phyloP scores from a whole-genome alignment of 768 basidiomycete species.

The Mrakia blollopis region DNA sequence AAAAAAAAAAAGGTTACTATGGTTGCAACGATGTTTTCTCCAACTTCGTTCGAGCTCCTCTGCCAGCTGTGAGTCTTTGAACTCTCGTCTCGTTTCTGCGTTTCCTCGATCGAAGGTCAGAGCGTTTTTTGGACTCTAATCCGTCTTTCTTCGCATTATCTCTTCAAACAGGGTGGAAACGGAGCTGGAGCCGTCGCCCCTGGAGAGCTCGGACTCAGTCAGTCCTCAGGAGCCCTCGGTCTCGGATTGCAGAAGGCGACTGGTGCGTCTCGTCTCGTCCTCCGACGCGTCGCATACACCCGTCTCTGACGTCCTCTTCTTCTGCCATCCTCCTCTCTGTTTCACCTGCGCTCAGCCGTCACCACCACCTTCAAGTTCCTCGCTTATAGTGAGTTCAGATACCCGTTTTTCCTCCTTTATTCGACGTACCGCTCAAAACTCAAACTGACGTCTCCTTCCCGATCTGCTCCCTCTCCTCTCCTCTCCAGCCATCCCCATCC shows the following conservation, averaged over 20 bases:
- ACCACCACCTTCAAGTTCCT: slow-evolving; percentile 33
- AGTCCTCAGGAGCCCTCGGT: slow-evolving; percentile 8
- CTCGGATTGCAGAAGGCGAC: slow-evolving; percentile 38
- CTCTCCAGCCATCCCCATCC: slow-evolving; percentile 28
- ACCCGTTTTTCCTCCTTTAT: too few species aligned
- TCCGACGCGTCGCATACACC: not conserved
- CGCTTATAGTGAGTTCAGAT: not conserved
- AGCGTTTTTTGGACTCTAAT: too few species aligned
- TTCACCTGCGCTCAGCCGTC: slow-evolving; percentile 20
- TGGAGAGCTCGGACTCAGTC: not conserved
- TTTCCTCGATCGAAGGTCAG: too few species aligned
- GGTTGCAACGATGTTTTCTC: slow-evolving; percentile 35
- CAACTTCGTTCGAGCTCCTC: slow-evolving; percentile 40
- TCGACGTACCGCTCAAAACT: too few species aligned
- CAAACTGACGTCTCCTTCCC: too few species aligned
- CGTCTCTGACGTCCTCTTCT: not conserved
- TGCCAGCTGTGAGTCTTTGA: slow-evolving; percentile 30
- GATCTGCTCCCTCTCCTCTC: too few species aligned
- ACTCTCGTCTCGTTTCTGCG: too few species aligned
- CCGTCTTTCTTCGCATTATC: too few species aligned
- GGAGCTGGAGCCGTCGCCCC: slow-evolving; percentile 34
- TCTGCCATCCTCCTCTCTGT: not conserved
- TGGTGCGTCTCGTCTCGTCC: slow-evolving; percentile 8
- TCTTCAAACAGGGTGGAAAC: slow-evolving; percentile 35
- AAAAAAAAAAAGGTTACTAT: slow-evolving; percentile 18